Percentiles rank a stretch among this genome's conserved stretches.
Evolutionary conservation across 2,329 filamentous ascomycete genomes (phyloP).

Genomic region (Apiospora koreana): DNA sequence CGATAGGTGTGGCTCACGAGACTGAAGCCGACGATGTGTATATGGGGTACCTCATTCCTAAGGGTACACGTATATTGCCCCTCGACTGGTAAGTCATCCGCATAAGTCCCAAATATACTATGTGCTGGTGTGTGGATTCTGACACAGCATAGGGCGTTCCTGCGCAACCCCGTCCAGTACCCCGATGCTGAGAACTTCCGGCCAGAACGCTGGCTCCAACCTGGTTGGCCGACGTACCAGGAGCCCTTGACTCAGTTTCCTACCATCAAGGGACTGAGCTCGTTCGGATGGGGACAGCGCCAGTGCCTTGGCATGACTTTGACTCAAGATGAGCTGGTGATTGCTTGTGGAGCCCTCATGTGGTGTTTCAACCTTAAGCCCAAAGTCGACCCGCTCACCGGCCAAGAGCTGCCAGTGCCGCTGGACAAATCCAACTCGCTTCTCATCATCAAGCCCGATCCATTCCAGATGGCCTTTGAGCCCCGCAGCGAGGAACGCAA

Average conservation of each 20-base stretch:
- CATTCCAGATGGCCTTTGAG: slow-evolving; percentile 56
- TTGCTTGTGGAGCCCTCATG: slow-evolving; percentile 50
- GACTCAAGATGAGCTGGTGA: slow-evolving; percentile 47
- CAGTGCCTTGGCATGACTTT: slow-evolving; percentile 38
- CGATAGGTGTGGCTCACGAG: slow-evolving; percentile 49
- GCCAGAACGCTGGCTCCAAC: slow-evolving; percentile 54
- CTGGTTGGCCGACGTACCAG: slow-evolving; percentile 52
- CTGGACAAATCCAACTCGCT: slow-evolving; percentile 54
- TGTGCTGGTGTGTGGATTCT: not conserved
- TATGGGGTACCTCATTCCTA: slow-evolving; percentile 49
- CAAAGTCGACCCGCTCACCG: slow-evolving; percentile 45
- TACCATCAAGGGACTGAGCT: slow-evolving; percentile 53
- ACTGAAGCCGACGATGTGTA: slow-evolving; percentile 52
- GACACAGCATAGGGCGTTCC: slow-evolving; percentile 44
- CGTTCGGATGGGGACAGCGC: slow-evolving; percentile 57
- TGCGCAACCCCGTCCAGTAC: slow-evolving; percentile 51
- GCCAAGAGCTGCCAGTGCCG: slow-evolving; percentile 42
- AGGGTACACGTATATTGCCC: slow-evolving; percentile 45
- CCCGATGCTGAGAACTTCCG: slow-evolving; percentile 52
- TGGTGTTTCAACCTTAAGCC: slow-evolving; percentile 43
- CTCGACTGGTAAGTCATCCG: slow-evolving; percentile 37
- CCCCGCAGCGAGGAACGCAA: slow-evolving; percentile 44
- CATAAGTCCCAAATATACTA: not conserved
- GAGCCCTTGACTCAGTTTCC: slow-evolving; percentile 52
- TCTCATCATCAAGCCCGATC: slow-evolving; percentile 59